Conservation (phyloP, 2,329 filamentous ascomycete species). For the Acephala macrosclerotiorum region DNA sequence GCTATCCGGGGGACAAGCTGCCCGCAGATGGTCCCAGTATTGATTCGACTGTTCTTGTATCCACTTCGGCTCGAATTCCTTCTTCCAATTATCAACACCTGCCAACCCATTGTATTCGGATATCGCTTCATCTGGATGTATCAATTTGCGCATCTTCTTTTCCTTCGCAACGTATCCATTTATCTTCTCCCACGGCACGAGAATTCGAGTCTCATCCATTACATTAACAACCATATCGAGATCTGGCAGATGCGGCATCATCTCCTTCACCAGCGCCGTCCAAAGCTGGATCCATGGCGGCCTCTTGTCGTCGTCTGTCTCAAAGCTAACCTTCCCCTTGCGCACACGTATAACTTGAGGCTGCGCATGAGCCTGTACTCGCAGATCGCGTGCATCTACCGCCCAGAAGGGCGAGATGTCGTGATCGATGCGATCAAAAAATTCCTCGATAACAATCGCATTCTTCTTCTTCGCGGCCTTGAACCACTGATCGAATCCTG, state of each 20-base stretch:
- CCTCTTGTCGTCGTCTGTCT: not conserved
- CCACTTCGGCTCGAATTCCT: not conserved
- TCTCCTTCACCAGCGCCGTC: not conserved
- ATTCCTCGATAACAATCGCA: slow-evolving; percentile 3
- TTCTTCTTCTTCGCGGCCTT: not conserved
- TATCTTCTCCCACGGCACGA: not conserved
- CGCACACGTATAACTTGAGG: not conserved
- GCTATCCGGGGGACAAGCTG: not conserved
- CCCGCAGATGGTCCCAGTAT: not conserved
- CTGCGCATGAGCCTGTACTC: not conserved
- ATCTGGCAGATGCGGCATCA: not conserved
- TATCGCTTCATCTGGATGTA: not conserved
- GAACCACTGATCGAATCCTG: not conserved
- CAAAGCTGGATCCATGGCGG: slow-evolving; percentile 1
- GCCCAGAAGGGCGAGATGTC: not conserved
- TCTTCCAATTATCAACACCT: not conserved
- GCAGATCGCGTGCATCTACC: not conserved
- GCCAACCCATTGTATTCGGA: not conserved
- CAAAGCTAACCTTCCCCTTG: not conserved
- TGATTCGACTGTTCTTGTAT: not conserved
- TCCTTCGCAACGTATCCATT: not conserved
- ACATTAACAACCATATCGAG: slow-evolving; percentile 1
- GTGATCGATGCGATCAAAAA: not conserved
- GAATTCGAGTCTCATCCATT: not conserved
- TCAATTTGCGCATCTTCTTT: not conserved